Percentiles rank a stretch among this genome's conserved stretches.
phyloP scores from a whole-genome alignment of 78 protist genomes.

The Guillardia theta region DNA sequence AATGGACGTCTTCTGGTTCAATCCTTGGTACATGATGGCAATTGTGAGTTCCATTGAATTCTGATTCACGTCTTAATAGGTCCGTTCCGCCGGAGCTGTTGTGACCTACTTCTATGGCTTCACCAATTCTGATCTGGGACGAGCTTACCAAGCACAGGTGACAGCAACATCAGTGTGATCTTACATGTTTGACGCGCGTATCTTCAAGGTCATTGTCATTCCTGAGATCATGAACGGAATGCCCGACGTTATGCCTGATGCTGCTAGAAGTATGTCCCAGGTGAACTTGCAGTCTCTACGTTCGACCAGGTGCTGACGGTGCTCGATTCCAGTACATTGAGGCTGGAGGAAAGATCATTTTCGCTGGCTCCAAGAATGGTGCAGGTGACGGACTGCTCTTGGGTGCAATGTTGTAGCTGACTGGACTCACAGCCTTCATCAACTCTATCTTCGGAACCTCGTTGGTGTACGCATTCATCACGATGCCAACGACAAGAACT shows the following conservation, averaged over 20 bases:
- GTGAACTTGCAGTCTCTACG: too few species aligned
- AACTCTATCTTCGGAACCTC: constrained; percentile 42
- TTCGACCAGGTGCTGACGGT: too few species aligned
- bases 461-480: constrained; percentile 5
- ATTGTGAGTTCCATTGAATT: not conserved
- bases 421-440: not conserved
- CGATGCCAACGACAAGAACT: not conserved
- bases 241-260: not conserved
- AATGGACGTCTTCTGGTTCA: constrained; percentile 20
- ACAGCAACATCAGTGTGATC: not conserved
- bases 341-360: constrained; percentile 19
- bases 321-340: constrained; percentile 35
- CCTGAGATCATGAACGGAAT: constrained; percentile 35
- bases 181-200: not conserved
- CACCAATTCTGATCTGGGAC: constrained; percentile 21
- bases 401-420: not conserved
- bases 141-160: constrained; percentile 23
- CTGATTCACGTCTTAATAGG: not conserved
- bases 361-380: constrained; percentile 32
- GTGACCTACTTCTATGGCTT: constrained; percentile 35
- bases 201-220: not conserved
- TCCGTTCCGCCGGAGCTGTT: not conserved
- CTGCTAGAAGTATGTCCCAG: not conserved
- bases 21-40: not conserved
- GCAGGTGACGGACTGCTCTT: not conserved